These are phyloP conservation scores for Rutidosis leptorrhynchoides DNA, from an alignment of 129 eudicot species.

Conservation along the genomic window DNA sequence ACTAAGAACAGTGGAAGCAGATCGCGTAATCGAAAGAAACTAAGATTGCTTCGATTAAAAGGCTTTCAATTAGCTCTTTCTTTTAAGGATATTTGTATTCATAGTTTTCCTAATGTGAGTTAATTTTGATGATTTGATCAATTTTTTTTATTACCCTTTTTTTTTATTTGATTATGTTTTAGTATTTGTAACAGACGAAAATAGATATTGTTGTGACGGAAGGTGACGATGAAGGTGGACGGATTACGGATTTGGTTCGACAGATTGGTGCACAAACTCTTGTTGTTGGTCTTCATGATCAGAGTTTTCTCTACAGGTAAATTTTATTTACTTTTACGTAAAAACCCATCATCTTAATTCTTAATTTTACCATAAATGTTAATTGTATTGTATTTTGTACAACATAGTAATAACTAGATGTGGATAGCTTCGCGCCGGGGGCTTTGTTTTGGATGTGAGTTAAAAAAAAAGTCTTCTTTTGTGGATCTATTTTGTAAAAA, in stretches of 20 bases:
- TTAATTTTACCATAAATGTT: too few species aligned
- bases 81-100: constrained; percentile 63
- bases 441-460: too few species aligned
- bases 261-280: constrained; percentile 87
- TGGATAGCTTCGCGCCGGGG: too few species aligned
- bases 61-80: constrained; percentile 91
- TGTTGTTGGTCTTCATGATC: constrained; percentile 88
- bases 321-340: neutral
- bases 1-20: constrained; percentile 18
- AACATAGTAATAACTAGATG: too few species aligned
- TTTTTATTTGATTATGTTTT: neutral
- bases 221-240: constrained; percentile 70
- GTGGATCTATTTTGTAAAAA: too few species aligned
- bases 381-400: too few species aligned
- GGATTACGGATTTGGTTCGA: constrained; percentile 58
- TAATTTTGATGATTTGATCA: neutral
- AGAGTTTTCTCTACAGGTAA: constrained; percentile 79
- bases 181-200: constrained; percentile 50
- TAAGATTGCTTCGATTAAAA: constrained; percentile 55
- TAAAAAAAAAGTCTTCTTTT: too few species aligned
- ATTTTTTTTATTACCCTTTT: neutral
- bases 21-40: constrained; percentile 63
- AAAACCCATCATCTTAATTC: too few species aligned
- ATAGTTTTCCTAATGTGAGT: constrained; percentile 64
- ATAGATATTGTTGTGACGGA: constrained; percentile 89